Conservation (phyloP, 768 basidiomycete species). For the Russula vinacea region DNA sequence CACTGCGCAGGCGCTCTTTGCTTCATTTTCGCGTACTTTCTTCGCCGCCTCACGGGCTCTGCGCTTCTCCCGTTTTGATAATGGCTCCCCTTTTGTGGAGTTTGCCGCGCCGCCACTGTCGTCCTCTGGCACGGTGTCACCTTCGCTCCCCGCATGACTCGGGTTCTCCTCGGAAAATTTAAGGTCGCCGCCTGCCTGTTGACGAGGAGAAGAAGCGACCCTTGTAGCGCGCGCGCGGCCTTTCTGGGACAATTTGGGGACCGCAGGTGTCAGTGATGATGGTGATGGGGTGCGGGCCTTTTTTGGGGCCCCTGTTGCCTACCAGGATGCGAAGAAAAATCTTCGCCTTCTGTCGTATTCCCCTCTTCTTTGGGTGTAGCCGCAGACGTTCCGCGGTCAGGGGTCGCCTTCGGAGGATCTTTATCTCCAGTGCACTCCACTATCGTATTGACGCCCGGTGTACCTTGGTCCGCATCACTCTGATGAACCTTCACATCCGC, state of each 20-base stretch:
- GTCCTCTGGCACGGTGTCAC: slow-evolving; percentile 21
- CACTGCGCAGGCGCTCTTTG: slow-evolving; percentile 20
- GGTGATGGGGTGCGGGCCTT: slow-evolving; percentile 13
- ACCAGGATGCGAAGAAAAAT: background rate
- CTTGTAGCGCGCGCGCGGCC: background rate
- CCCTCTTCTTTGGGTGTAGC: slow-evolving; percentile 9
- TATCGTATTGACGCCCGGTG: slow-evolving; percentile 5
- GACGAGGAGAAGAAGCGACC: slow-evolving; percentile 4
- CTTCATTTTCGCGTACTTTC: slow-evolving; percentile 43
- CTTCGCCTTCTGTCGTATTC: slow-evolving; percentile 11
- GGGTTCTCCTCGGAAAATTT: background rate
- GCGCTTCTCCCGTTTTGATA: slow-evolving; percentile 81
- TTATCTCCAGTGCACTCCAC: slow-evolving; percentile 3
- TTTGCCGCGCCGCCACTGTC: slow-evolving; percentile 14
- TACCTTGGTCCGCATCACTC: slow-evolving; percentile 4
- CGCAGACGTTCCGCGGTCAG: slow-evolving; percentile 11
- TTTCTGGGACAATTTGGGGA: slow-evolving; percentile 8
- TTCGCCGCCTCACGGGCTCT: slow-evolving; percentile 70
- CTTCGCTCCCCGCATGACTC: slow-evolving; percentile 1
- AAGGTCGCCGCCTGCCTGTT: background rate
- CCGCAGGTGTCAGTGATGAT: slow-evolving; percentile 11
- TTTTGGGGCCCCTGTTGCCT: slow-evolving; percentile 14
- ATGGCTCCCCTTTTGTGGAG: slow-evolving; percentile 38
- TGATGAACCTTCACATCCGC: slow-evolving; percentile 19
- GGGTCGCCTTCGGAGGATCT: slow-evolving; percentile 7